phyloP scores from a whole-genome alignment of 331 rosid species.

The Spiraea crenata region DNA sequence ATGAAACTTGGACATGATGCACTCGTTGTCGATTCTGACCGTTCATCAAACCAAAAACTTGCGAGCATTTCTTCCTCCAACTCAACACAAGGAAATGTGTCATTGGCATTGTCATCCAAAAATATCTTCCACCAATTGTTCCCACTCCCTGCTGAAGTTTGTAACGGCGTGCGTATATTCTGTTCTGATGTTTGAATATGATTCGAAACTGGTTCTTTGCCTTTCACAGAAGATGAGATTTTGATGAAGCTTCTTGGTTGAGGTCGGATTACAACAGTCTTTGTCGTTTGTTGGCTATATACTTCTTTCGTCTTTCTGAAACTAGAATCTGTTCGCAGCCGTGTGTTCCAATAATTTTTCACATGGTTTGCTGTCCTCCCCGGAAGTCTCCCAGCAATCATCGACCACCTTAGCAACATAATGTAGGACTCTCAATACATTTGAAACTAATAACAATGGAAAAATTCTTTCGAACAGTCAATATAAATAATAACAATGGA shows the following conservation, averaged over 20 bases:
- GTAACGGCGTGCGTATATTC: not conserved
- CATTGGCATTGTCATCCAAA: not conserved
- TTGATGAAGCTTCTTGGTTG: constrained; percentile 1
- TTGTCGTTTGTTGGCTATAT: not conserved
- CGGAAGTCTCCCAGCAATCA: constrained; percentile 43
- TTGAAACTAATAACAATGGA: too few relatives aligned
- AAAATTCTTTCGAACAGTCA: too few relatives aligned
- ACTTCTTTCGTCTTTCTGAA: not conserved
- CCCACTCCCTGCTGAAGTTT: not conserved
- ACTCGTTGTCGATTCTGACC: not conserved
- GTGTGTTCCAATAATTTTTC: constrained; percentile 43
- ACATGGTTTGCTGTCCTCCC: constrained; percentile 46
- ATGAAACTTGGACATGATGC: not conserved
- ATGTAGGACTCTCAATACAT: too few relatives aligned
- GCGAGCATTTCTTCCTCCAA: constrained; percentile 1
- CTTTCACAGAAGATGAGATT: not conserved
- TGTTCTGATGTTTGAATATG: not conserved
- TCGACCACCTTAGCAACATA: constrained; percentile 28
- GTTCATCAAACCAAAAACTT: not conserved
- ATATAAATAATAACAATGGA: too few relatives aligned
- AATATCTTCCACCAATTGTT: not conserved
- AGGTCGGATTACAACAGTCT: not conserved
- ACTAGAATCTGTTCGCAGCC: not conserved
- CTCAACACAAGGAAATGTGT: not conserved
- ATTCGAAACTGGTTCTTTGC: not conserved